Conservation (phyloP, 192 early-diverging fungal species). For the Coemansia sp. region DNA sequence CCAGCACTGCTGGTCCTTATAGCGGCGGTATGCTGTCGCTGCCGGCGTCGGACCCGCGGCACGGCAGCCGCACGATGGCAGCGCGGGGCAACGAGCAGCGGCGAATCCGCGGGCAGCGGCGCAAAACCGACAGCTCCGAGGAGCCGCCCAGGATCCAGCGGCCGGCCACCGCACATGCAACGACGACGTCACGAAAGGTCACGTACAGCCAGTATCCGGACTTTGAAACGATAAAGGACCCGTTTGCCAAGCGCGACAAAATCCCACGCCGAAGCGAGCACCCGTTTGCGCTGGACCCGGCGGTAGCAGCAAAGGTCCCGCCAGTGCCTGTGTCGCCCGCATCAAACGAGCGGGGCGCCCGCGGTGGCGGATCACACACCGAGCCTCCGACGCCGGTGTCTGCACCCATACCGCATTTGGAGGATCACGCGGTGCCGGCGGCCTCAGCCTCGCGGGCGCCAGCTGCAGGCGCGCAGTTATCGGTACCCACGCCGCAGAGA, state of each 20-base stretch:
- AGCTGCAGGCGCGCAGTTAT: not conserved
- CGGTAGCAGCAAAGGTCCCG: not conserved
- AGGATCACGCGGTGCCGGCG: slow-evolving; percentile 3
- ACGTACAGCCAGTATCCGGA: slow-evolving; percentile 50
- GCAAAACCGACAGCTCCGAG: slow-evolving; percentile 30
- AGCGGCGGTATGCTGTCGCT: not conserved
- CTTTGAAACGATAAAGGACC: slow-evolving; percentile 46
- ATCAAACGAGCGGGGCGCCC: slow-evolving; percentile 2
- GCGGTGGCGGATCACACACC: slow-evolving; percentile 3
- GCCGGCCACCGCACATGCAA: slow-evolving; percentile 30
- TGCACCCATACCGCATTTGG: not conserved
- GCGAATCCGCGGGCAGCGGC: slow-evolving; percentile 20
- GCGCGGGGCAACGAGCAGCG: slow-evolving; percentile 16
- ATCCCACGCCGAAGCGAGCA: slow-evolving; percentile 39
- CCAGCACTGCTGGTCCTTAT: not conserved
- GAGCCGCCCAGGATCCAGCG: slow-evolving; percentile 14
- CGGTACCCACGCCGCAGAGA: slow-evolving; percentile 18
- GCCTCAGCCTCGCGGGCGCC: not conserved
- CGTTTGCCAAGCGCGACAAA: slow-evolving; percentile 53
- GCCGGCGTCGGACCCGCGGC: slow-evolving; percentile 22
- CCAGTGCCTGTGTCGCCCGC: not conserved
- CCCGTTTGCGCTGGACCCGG: slow-evolving; percentile 9
- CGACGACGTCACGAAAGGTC: slow-evolving; percentile 21
- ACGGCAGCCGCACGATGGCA: slow-evolving; percentile 8
- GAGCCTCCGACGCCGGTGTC: slow-evolving; percentile 1